Conservation (phyloP, 768 basidiomycete species). For the Xerocomus potaroensis region DNA sequence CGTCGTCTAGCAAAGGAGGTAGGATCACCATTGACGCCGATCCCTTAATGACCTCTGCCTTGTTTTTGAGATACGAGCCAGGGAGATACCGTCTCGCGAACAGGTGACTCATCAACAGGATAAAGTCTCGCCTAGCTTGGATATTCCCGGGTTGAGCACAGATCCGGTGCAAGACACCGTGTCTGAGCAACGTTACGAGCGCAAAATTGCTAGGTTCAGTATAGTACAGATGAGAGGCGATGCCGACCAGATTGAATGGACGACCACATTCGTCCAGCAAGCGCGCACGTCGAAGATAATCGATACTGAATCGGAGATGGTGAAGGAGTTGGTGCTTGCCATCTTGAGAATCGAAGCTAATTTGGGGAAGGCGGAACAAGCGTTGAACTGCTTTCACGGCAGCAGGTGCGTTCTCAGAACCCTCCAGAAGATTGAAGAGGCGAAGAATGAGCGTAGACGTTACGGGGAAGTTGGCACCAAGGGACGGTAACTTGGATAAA, state of each 20-base stretch:
- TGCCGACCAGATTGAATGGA: slow-evolving; percentile 53
- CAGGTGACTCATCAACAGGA: slow-evolving; percentile 58
- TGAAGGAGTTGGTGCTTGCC: slow-evolving; percentile 58
- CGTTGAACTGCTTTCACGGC: slow-evolving; percentile 49
- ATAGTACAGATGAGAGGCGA: slow-evolving; percentile 55
- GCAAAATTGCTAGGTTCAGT: slow-evolving; percentile 71
- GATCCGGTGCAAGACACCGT: slow-evolving; percentile 55
- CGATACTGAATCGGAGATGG: slow-evolving; percentile 66
- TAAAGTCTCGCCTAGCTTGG: slow-evolving; percentile 45
- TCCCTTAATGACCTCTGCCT: slow-evolving; percentile 33
- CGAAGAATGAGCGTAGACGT: slow-evolving; percentile 63
- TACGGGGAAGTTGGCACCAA: slow-evolving; percentile 62
- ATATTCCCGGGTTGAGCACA: slow-evolving; percentile 39
- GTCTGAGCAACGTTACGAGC: slow-evolving; percentile 51
- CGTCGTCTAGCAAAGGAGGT: slow-evolving; percentile 42
- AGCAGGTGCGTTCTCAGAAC: slow-evolving; percentile 47
- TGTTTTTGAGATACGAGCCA: slow-evolving; percentile 35
- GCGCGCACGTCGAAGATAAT: slow-evolving; percentile 57
- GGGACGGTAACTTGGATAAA: slow-evolving; percentile 57
- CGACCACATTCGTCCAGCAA: slow-evolving; percentile 51
- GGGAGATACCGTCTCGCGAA: slow-evolving; percentile 60
- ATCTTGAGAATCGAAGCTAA: slow-evolving; percentile 52
- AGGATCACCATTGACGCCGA: slow-evolving; percentile 58
- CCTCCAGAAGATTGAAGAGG: slow-evolving; percentile 60
- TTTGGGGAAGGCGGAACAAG: slow-evolving; percentile 52